Evolutionary conservation across 2,329 filamentous ascomycete species (phyloP), one percentile per base, ranked within the genome.

Genomic region (Peltaster fructicola): DNA sequence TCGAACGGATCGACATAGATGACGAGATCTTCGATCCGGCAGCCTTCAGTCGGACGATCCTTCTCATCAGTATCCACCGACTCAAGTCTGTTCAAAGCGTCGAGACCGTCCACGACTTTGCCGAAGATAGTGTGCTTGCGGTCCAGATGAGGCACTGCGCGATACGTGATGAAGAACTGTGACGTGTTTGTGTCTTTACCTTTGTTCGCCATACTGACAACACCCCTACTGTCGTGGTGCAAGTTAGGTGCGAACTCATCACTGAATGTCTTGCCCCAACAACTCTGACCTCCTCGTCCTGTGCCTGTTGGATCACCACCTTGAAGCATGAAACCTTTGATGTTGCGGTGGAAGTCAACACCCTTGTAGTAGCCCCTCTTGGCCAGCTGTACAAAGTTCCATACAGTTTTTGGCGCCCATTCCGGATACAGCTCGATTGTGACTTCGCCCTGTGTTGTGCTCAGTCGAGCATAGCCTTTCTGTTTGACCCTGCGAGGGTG

Each of bases 121-220:
- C 75, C 88, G 43, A 98, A 98, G 19, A 98, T 78, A n/a, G 88
- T 95, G 52, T 98, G 88, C 46, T 98, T 98, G 31, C 74, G 67
- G 51, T 98, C 81, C 1, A 98, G 65, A 53, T 98, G 88, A 34
- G 76, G 73, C 0, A 74, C 69, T 1, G 77, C 62, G 24, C 80
- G 73, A 51, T 98, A 98, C 0, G 76, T 79, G 45, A 98, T 77
- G 59, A 95, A 98, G 51, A 75, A 98, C 51, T 98, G 88, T 38
- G 71, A 80, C 6, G 79, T 88, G 53, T 98, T 98, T 12, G 85
- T 95, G 45, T 93, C 85, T 46, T 93, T 93, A 30, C 88, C 88
- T 48, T 98, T 98, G 53, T 98, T 98, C 19, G 88, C 88, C 88
- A 98, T 98, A 38, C 75, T 82, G 14, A 90, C 46, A 1, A 84